Base-by-base conservation (phyloP, 495 filamentous ascomycete species). In the Penicillium pancosmium region DNA sequence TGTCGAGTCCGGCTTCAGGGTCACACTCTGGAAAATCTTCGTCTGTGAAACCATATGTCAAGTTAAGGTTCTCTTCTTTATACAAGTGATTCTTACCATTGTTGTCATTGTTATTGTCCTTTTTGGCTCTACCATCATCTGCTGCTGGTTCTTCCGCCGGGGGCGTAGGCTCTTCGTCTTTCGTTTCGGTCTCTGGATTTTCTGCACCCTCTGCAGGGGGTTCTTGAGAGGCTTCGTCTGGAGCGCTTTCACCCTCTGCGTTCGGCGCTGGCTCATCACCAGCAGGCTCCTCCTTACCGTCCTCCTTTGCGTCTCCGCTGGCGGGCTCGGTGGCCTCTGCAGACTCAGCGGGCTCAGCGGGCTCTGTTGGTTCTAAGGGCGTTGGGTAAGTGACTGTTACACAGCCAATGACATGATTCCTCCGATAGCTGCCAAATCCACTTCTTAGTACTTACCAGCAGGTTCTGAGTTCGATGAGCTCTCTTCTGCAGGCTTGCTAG, bases 1-100 rank as follows among this genome's bases (percentile, higher is more conserved):
- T 61, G 36, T 73, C 70, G 23, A 51, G 56, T 61, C 65, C 71
- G 54, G 60, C 64, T 19, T 66, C 63, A 52, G 61, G 64, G 56
- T 71, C 61, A 61, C 51, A 60, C 38, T 67, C 66, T 62, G 71
- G 66, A 61, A 73, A 72, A 46, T 66, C 61, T 40, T 73, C 70
- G 52, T 73, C 70, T 70, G 34, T 7, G n/a, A 10, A 9, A 19
- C 19, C 5, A 8, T 44, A 5, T 8, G 41, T 44, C 9, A 44
- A 44, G n/a, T 16, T 44, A 5, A 19, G 16, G 1, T 5, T 19
- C 16, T 44, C 15, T 44, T 16, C 4, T 44, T 19, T 6, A 19
- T 5, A 54, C 3, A 11, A 7, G 9, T 16, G 7, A 3, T n/a
- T 27, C 41, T 53, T 56, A 70, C 68, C 68, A 61, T 70, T 64